Evolutionary conservation across 2,329 filamentous ascomycete species (phyloP).

Genomic region (Penicillium brevicompactum): DNA sequence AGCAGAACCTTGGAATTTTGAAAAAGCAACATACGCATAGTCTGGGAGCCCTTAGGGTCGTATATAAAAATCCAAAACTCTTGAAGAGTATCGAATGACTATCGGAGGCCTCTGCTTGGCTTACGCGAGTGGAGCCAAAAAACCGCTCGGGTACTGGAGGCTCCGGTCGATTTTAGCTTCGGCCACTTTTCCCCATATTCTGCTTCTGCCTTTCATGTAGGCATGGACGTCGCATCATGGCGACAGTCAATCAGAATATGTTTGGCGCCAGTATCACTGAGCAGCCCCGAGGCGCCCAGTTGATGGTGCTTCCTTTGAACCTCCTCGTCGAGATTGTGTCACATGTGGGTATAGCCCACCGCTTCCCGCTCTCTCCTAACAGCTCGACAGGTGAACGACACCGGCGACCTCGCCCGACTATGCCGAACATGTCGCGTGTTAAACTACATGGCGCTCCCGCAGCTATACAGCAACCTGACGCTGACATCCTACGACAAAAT

Average conservation of each 20-base stretch:
- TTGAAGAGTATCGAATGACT: not conserved
- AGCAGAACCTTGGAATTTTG: not conserved
- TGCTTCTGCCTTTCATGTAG: slow-evolving; percentile 13
- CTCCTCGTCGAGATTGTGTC: slow-evolving; percentile 60
- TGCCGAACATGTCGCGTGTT: slow-evolving; percentile 63
- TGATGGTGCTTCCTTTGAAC: slow-evolving; percentile 57
- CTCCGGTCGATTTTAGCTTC: slow-evolving; percentile 22
- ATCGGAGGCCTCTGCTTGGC: not conserved
- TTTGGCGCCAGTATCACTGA: slow-evolving; percentile 41
- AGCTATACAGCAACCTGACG: slow-evolving; percentile 59
- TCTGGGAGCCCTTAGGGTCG: no score
- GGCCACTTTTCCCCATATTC: slow-evolving; percentile 16
- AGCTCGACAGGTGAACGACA: slow-evolving; percentile 56
- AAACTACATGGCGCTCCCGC: slow-evolving; percentile 66
- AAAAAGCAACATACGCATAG: no score
- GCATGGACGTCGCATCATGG: slow-evolving; percentile 41
- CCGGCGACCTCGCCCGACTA: slow-evolving; percentile 59
- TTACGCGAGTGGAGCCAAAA: slow-evolving; percentile 14
- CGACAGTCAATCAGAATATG: slow-evolving; percentile 46
- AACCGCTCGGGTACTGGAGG: slow-evolving; percentile 19
- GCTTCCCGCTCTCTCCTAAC: not conserved
- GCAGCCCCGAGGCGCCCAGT: slow-evolving; percentile 30
- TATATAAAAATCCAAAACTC: no score
- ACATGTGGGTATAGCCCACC: slow-evolving; percentile 45
- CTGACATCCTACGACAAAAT: slow-evolving; percentile 62